Base-by-base conservation (phyloP, 441 rosid genomes). In the Capsella rubella region DNA sequence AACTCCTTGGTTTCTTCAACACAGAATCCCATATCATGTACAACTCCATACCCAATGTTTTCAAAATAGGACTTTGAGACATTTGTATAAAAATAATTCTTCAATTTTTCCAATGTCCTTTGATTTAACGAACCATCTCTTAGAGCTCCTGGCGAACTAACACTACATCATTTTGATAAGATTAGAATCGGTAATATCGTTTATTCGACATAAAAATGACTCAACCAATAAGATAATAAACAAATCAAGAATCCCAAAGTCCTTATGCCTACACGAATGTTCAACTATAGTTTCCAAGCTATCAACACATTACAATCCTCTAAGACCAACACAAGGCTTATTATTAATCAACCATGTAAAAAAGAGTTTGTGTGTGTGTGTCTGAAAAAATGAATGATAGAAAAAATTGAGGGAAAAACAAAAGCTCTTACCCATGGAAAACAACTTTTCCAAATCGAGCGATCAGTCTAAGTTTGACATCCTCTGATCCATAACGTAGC, bases 381-480 rank as follows among this genome's bases (percentile, higher is more conserved):
- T 39, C 10, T 29, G 37, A 29, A 14, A 54, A 29, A 13, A 13
- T 13, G 4, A 18, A 55, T 55, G 60, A 39, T 14, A 34, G 16
- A 16, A 53, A 53, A 53, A 32, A 6, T 7, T 13, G 11, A 61
- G 27, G 53, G 53, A 18, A 53, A 69, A 27, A 34, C 6, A 32
- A 52, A 18, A 56, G 10, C 10, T 8, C 81, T 65, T 75, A 85
- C 92, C 84, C 64, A 31, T 54, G 64, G 65, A 86, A 87, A 52
- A 66, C 55, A 60, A 80, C 58, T 54, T 85, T 84, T 13, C 95
- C 89, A 57, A 89, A 74, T 64, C 88, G 75, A 77, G 86, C 87
- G 28, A 85, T 80, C 70, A 84, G 42, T 77, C 71, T 11, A 66
- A 84, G 84, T 57, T 87, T 87, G 31, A 77, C 52, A 46, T 66